Conservation (phyloP, 2,329 filamentous ascomycete genomes). For the Aureobasidium namibiae region DNA sequence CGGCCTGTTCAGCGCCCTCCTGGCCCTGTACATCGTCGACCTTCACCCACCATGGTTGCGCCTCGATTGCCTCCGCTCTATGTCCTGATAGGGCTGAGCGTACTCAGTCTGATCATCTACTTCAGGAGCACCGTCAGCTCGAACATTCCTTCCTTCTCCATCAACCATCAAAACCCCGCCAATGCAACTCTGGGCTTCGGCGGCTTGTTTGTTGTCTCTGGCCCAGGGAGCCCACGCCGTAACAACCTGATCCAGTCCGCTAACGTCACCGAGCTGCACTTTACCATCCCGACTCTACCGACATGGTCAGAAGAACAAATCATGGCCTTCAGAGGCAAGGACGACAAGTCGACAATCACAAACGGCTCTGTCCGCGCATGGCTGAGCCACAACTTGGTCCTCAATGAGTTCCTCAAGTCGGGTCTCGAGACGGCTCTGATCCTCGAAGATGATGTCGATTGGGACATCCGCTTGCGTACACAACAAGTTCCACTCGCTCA, state of each 20-base stretch:
- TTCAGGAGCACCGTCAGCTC: background rate
- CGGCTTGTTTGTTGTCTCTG: conserved; percentile 31
- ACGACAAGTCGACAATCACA: conserved; percentile 25
- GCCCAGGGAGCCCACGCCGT: conserved; percentile 26
- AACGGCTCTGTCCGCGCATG: conserved; percentile 32
- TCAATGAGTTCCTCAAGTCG: conserved; percentile 34
- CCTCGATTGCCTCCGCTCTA: conserved; percentile 12
- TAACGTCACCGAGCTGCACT: conserved; percentile 30
- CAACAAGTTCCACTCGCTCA: conserved; percentile 34
- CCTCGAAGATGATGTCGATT: conserved; percentile 39
- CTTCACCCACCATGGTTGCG: background rate
- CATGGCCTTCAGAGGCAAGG: conserved; percentile 20
- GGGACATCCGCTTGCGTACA: conserved; percentile 37
- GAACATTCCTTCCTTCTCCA: conserved; percentile 1
- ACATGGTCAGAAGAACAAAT: conserved; percentile 30
- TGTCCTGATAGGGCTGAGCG: conserved; percentile 1
- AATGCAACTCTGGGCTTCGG: conserved; percentile 25
- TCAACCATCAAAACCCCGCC: background rate
- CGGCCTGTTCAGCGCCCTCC: background rate
- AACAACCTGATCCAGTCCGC: conserved; percentile 30
- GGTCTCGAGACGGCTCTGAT: conserved; percentile 35
- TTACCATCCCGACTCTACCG: conserved; percentile 31
- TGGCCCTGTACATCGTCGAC: background rate
- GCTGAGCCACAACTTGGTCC: conserved; percentile 32
- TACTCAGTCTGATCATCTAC: conserved; percentile 7